A percentile compares a stretch with the other conserved stretches of the same genome.
These are phyloP conservation scores for Puccinia hordei DNA, from an alignment of 1,284 basidiomycete genomes.

Conservation along the genomic window DNA sequence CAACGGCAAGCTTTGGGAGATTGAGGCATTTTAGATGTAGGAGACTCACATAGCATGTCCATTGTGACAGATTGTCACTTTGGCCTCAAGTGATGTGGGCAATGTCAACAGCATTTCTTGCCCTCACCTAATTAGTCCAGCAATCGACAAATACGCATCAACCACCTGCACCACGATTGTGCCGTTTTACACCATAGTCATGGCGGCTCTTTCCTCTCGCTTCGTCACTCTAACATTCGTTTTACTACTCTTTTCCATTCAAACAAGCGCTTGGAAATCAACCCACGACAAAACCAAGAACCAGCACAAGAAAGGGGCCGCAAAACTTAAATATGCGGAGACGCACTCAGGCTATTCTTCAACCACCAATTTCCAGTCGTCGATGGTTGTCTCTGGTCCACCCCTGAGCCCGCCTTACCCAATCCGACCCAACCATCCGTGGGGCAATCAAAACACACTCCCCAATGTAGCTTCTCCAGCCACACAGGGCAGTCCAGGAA, in stretches of 20 bases:
- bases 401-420: no score
- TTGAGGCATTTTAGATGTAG: no score
- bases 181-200: not conserved
- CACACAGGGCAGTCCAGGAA: not conserved
- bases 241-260: not conserved
- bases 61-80: no score
- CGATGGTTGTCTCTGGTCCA: not conserved
- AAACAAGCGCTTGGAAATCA: not conserved
- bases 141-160: no score
- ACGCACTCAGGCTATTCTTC: not conserved
- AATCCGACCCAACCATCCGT: no score
- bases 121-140: no score
- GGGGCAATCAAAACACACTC: no score
- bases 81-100: no score
- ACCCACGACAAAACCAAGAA: not conserved
- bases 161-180: no score
- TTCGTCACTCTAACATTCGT: conserved; percentile 14
- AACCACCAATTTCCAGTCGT: not conserved
- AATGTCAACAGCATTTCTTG: no score
- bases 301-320: not conserved
- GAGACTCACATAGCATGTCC: no score
- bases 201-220: conserved; percentile 11
- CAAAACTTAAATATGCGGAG: not conserved
- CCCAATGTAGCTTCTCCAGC: not conserved
- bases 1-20: no score